Evolutionary conservation across 2,329 filamentous ascomycete genomes (phyloP).

Genomic region (Fusarium siculi): DNA sequence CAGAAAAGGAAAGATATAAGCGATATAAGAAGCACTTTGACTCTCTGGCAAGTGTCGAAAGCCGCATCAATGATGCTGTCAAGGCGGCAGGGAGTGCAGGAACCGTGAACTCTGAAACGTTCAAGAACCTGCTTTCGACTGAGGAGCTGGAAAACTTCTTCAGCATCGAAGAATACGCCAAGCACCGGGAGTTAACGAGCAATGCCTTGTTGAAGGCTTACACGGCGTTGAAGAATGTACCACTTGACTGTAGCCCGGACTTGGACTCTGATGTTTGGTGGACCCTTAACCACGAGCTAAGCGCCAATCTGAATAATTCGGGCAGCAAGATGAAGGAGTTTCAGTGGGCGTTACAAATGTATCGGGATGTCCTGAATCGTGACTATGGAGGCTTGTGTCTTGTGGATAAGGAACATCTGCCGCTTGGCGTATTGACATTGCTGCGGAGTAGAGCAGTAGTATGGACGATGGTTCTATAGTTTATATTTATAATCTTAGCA

Average conservation of each 20-base stretch:
- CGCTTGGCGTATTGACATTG: not conserved
- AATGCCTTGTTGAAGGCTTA: not conserved
- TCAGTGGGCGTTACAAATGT: constrained; percentile 1
- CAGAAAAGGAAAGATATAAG: not conserved
- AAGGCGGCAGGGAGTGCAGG: not conserved
- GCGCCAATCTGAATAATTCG: not conserved
- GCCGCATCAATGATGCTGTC: not conserved
- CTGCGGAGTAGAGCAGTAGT: not conserved
- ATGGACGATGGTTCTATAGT: not conserved
- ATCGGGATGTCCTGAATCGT: not conserved
- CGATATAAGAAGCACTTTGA: not conserved
- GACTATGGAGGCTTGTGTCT: not conserved
- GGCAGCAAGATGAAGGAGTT: not conserved
- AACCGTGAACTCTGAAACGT: not conserved
- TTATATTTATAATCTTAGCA: no score
- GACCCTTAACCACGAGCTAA: not conserved
- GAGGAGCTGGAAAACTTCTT: not conserved
- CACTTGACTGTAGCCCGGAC: not conserved
- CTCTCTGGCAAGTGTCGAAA: not conserved
- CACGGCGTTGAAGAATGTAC: not conserved
- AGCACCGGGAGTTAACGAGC: not conserved
- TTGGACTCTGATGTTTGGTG: not conserved
- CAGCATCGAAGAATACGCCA: not conserved
- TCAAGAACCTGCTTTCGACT: not conserved
- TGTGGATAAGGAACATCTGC: not conserved